Evolutionary conservation across 768 basidiomycete species (phyloP), one percentile per base, ranked within the genome.

Genomic region (Trametes cinnabarina): DNA sequence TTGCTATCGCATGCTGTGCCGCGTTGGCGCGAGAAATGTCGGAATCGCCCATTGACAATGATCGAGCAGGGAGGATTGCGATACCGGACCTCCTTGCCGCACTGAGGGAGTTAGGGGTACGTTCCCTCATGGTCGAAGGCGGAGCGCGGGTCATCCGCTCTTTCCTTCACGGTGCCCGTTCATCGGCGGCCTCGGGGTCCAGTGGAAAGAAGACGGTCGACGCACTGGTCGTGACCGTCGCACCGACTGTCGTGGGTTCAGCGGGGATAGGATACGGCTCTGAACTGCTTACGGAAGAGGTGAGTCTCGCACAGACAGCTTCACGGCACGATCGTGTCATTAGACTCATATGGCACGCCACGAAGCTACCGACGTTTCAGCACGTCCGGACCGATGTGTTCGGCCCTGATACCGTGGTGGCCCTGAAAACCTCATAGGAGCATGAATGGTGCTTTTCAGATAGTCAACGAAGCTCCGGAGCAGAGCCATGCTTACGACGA

Each of bases 41-140:
- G 10, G 26, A 14, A 43, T n/a, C 35, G 14, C 5, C 30, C 32
- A n/a, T 8, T 28, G 43, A 28, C 22, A 23, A 47, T 22, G 26
- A 35, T 40, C 23, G 30, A 54, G 37, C 62, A 77, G 78, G 74
- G 34, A 53, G 65, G 23, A 68, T 87, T 19, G 73, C 79, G 25
- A 71, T 90, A 28, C 67, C 72, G 3, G 67, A 68, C 4, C 69
- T 91, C 17, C 81, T 94, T 4, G 65, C 62, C 12, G 72, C 73
- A 7, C 75, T 97, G 23, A 72, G 72, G n/a, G 70, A 72, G 11
- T 73, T 79, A n/a, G 84, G 82, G 3, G 77, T 96, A 60, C 72
- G 73, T 11, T 87, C 86, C 11, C 74, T 98, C 53, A 99, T 99
- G 96, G 90, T 98, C 6, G 97, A 99, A 75, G 97, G 97, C 51